These are phyloP conservation scores for Syzygium malaccense DNA, from an alignment of 441 rosid genomes.

Conservation along the genomic window DNA sequence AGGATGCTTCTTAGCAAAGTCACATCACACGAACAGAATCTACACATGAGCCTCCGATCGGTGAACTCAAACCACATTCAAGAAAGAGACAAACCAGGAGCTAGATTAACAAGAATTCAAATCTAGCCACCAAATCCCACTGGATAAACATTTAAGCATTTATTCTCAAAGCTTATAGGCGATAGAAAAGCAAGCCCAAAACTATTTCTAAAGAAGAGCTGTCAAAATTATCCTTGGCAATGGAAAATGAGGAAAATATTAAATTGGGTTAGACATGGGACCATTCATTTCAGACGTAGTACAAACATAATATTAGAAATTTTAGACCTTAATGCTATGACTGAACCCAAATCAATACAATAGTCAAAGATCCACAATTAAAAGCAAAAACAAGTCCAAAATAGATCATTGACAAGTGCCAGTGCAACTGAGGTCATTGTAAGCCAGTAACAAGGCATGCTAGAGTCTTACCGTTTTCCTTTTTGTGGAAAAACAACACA, in stretches of 20 bases:
- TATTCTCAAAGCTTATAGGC: background rate
- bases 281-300: background rate
- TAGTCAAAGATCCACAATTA: background rate
- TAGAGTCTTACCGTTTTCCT: slow-evolving; percentile 41
- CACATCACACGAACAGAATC: background rate
- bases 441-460: background rate
- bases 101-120: background rate
- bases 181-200: background rate
- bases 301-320: background rate
- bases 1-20: background rate
- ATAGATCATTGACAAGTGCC: background rate
- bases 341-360: background rate
- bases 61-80: background rate
- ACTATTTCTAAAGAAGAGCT: background rate
- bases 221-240: background rate
- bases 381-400: background rate
- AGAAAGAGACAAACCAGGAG: background rate
- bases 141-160: background rate
- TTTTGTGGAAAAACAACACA: slow-evolving; percentile 83
- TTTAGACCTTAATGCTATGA: background rate
- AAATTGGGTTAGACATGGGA: background rate
- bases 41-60: background rate
- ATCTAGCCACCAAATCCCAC: background rate
- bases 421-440: background rate
- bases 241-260: background rate